These are phyloP conservation scores for Amanita thiersii DNA, from an alignment of 768 basidiomycete genomes.

Conservation along the genomic window DNA sequence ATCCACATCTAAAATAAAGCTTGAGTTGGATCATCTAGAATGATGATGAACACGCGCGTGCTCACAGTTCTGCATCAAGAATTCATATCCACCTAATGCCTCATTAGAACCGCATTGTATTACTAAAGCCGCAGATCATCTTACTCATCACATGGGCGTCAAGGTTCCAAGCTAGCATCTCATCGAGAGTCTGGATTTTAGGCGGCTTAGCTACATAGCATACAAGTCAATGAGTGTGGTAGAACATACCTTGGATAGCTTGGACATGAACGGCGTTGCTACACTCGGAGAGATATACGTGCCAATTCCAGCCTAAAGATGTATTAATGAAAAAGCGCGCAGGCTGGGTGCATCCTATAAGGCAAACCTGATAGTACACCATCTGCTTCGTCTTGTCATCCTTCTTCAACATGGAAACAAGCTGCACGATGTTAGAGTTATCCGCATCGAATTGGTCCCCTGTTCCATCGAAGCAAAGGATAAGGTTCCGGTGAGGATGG, in stretches of 20 bases:
- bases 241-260: constrained; percentile 29
- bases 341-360: neutral
- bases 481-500: constrained; percentile 35
- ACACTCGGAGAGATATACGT: constrained; percentile 39
- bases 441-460: constrained; percentile 28
- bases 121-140: too few relatives aligned
- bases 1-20: constrained; percentile 25
- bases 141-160: constrained; percentile 44
- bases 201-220: too few relatives aligned
- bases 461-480: constrained; percentile 66
- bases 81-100: constrained; percentile 9
- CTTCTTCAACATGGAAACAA: constrained; percentile 45
- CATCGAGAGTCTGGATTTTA: constrained; percentile 34
- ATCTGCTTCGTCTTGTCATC: constrained; percentile 39
- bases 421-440: constrained; percentile 44
- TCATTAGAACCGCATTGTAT: too few relatives aligned
- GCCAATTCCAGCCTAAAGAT: constrained; percentile 42
- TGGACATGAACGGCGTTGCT: constrained; percentile 35
- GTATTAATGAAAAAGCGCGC: neutral
- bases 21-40: too few relatives aligned
- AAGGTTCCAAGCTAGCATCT: constrained; percentile 39
- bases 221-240: too few relatives aligned
- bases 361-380: constrained; percentile 46
- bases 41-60: neutral
- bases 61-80: constrained; percentile 10